Base-by-base conservation (phyloP, 2,329 filamentous ascomycete genomes). In the Cyclaneusma minus region DNA sequence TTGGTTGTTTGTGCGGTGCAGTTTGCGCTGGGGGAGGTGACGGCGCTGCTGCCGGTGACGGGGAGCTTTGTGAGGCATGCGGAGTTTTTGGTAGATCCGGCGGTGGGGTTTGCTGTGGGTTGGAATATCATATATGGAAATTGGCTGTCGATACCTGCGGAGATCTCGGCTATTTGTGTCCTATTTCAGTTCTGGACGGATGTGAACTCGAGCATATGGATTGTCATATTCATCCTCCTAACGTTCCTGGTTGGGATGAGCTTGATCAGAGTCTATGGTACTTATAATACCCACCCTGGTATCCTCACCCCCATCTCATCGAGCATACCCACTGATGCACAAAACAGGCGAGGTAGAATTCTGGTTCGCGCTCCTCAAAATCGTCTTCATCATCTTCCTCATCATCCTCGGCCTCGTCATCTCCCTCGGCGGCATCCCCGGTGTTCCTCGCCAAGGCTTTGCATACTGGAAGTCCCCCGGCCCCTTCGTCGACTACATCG, bases 391-490 rank as follows among this genome's bases (percentile, higher is more conserved):
- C 24, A 46, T 76, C 32, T 64, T 66, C 28, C 54, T 79, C 32
- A 67, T 71, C 37, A 57, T 74, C 28, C 62, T 73, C 36, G 65
- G 66, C 9, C 49, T 76, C 16, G 56, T 75, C 30, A 68, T 76
- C 38, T 64, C 71, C 39, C 56, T 74, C 1, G 71, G 71, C 16
- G 71, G 69, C 24, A 58, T 68, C 2, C 62, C 69, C 0, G 65
- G 66, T 4, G 61, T 60, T 0, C 56, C 64, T 12, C 54, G 64
- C 4, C 58, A 71, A 27, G 76, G 76, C 2, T 81, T 81, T 46
- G 50, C 58, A 20, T 80, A 78, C 48, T 84, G 77, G 78, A 64
- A 56, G 28, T 49, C 70, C 16, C 76, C 77, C 0, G 75, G 72
- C 2, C 68, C 73, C 0, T 75, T 78, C 38, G 68, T 73, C 17